Evolutionary conservation across 306 rosid species (phyloP).

Genomic region (Carpinus viminea): DNA sequence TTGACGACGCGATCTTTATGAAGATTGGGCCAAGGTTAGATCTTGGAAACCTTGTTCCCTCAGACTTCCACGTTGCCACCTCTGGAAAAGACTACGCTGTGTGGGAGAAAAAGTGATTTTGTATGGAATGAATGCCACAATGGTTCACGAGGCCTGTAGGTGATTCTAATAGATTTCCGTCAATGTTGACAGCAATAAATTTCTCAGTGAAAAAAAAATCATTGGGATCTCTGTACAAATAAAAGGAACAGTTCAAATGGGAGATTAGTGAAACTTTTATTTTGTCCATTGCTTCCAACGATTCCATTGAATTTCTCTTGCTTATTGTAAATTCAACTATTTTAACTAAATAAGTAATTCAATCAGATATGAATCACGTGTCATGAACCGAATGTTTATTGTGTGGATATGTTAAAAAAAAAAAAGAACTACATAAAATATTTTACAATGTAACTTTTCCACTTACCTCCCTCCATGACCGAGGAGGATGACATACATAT

Average conservation of each 20-base stretch:
- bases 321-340: too few species aligned
- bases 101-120: slow-evolving; percentile 47
- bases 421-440: too few species aligned
- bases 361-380: too few species aligned
- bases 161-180: neutral
- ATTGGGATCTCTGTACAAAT: too few species aligned
- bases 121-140: neutral
- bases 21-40: slow-evolving; percentile 66
- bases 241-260: too few species aligned
- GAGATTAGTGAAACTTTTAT: too few species aligned
- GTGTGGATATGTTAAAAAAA: too few species aligned
- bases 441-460: too few species aligned
- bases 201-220: neutral
- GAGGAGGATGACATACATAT: too few species aligned
- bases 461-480: too few species aligned
- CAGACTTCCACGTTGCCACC: slow-evolving; percentile 42
- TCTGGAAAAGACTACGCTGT: slow-evolving; percentile 68
- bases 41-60: slow-evolving; percentile 59
- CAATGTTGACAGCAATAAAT: neutral
- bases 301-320: neutral
- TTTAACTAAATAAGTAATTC: too few species aligned
- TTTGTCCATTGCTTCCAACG: neutral
- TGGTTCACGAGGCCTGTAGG: neutral
- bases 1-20: slow-evolving; percentile 59
- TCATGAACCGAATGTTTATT: too few species aligned